Base-by-base conservation (phyloP, 345 rosid species). In the Brassica cretica region DNA sequence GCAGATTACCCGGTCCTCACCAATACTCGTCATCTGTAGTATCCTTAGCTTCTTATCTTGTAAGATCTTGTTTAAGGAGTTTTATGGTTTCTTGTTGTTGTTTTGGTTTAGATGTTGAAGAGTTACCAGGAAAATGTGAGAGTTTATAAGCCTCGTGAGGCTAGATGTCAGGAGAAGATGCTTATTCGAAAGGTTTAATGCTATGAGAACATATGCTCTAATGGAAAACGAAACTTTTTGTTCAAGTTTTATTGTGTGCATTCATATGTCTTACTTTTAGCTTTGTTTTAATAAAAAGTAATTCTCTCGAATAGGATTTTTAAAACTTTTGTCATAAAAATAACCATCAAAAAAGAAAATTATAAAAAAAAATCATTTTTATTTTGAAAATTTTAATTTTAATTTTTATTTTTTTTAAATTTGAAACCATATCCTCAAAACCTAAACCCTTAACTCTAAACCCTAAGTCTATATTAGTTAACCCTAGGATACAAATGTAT, bases 111-210 rank as follows among this genome's bases (percentile, higher is more conserved):
- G 49, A 19, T 78, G 44, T 29, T 73, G 64, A 59, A 6, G 68
- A 67, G 24, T 60, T 35, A 35, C 24, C 6, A 15, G 16, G 73
- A 14, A 27, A 60, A 60, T 33, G 73, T 8, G 58, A 33, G 56
- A 67, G 67, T 78, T 66, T 78, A 78, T 73, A 78, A 46, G 64
- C 32, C 69, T 16, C 21, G 59, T 53, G 59, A 15, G 2, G 59
- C 21, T 53, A 53, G 15, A 15, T 66, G 73, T 66, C 59, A 67
- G 15, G 77, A 73, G 77, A 67, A 72, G 67, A 73, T 78, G 15
- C 82, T 78, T 78, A 78, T 78, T 78, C 82, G 44, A 46, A 78
- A 30, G 82, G 82, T 72, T 78, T 78, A 78, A 78, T 78, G 82
- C 82, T 67, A 32, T 33, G 24, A 60, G 82, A 73, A 68, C 60